Conservation (phyloP, 495 filamentous ascomycete genomes). For the Daldinia concentrica region DNA sequence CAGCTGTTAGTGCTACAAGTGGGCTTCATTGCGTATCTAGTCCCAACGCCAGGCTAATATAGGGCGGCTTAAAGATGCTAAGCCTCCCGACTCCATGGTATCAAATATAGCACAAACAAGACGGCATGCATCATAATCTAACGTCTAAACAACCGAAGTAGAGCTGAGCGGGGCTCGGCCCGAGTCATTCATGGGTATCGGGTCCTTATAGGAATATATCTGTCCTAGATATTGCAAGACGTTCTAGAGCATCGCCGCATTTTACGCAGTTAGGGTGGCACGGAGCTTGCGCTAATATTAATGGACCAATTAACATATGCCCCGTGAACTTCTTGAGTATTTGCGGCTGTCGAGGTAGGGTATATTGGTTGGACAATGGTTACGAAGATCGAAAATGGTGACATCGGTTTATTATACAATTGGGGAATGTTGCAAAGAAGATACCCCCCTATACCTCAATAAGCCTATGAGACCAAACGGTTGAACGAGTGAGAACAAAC, state of each 20-base stretch:
- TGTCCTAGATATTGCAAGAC: background rate
- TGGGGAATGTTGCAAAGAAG: slow-evolving; percentile 10
- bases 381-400: too few species aligned
- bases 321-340: slow-evolving; percentile 1
- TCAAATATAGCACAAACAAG: background rate
- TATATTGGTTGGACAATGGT: slow-evolving; percentile 18
- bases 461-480: slow-evolving; percentile 11
- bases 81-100: slow-evolving; percentile 7
- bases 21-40: background rate
- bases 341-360: background rate
- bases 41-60: background rate
- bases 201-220: background rate
- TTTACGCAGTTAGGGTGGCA: background rate
- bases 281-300: background rate
- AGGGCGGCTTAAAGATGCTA: background rate
- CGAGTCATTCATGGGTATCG: background rate
- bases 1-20: background rate
- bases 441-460: slow-evolving; percentile 8
- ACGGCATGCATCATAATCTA: background rate
- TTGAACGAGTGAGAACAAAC: slow-evolving; percentile 1
- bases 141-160: background rate
- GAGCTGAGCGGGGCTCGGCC: background rate
- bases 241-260: background rate
- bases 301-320: slow-evolving; percentile 9
- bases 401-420: slow-evolving; percentile 22